phyloP scores from a whole-genome alignment of 768 basidiomycete species.

The Leccinum ochraceum region DNA sequence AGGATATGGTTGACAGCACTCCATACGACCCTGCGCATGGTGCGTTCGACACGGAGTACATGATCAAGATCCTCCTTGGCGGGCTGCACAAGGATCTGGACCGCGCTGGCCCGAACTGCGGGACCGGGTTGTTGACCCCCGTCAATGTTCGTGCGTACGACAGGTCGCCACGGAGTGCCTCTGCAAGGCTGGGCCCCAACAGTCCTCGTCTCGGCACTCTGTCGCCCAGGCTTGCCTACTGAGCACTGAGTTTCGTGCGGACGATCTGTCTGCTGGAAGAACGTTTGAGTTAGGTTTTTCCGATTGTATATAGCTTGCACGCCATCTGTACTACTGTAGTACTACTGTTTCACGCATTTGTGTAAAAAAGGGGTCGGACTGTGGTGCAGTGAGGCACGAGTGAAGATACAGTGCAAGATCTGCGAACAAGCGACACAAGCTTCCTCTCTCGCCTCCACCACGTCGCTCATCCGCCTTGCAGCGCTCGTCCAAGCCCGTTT shows the following conservation, averaged over 20 bases:
- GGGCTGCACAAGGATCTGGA: slow-evolving; percentile 24
- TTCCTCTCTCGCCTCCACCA: no score
- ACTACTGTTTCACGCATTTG: no score
- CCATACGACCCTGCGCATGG: slow-evolving; percentile 36
- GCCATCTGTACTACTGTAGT: not conserved
- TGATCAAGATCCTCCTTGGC: slow-evolving; percentile 37
- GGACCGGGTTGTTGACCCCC: slow-evolving; percentile 15
- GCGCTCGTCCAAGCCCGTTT: no score
- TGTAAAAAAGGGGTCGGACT: not conserved
- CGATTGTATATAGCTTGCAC: not conserved
- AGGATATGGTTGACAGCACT: slow-evolving; percentile 52
- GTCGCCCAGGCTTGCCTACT: slow-evolving; percentile 3
- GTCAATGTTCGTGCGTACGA: not conserved
- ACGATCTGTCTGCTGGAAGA: not conserved
- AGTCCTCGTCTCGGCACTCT: slow-evolving; percentile 17
- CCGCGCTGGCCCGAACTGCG: slow-evolving; percentile 7
- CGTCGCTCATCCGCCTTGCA: no score
- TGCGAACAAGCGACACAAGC: no score
- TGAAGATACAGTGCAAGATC: no score
- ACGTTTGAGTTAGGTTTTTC: not conserved
- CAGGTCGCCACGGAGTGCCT: not conserved
- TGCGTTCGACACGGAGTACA: slow-evolving; percentile 35
- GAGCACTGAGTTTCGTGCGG: slow-evolving; percentile 16
- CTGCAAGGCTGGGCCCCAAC: slow-evolving; percentile 8
- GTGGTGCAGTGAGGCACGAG: no score